Percentiles rank a stretch among this genome's conserved stretches.
These are phyloP conservation scores for Sicyos edulis DNA, from an alignment of 306 rosid genomes.

Conservation along the genomic window DNA sequence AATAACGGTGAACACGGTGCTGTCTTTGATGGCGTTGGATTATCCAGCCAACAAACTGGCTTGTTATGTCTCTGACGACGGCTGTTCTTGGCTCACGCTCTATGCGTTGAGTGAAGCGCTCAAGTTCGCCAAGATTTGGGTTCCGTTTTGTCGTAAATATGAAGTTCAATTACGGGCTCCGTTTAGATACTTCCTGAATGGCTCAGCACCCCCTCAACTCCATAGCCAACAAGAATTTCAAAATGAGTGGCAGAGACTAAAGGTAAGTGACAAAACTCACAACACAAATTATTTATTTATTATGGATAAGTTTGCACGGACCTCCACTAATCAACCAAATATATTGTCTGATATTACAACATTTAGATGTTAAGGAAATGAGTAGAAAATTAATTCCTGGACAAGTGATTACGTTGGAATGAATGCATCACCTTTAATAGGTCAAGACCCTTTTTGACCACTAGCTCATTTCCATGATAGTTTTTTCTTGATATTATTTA, in stretches of 20 bases:
- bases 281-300: not conserved
- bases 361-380: too few relatives aligned
- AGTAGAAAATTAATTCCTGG: too few relatives aligned
- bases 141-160: constrained; percentile 58
- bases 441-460: too few relatives aligned
- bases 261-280: not conserved
- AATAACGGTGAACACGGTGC: constrained; percentile 52
- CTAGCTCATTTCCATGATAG: too few relatives aligned
- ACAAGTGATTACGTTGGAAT: too few relatives aligned
- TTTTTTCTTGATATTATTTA: too few relatives aligned
- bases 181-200: constrained; percentile 36
- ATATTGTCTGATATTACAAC: too few relatives aligned
- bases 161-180: constrained; percentile 59
- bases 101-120: constrained; percentile 48
- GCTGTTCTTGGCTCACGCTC: constrained; percentile 43
- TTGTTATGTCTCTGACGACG: constrained; percentile 79
- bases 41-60: constrained; percentile 65
- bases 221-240: constrained; percentile 16
- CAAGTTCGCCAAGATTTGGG: constrained; percentile 53
- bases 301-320: too few relatives aligned
- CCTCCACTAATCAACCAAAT: too few relatives aligned
- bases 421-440: too few relatives aligned
- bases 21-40: constrained; percentile 64
- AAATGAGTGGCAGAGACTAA: constrained; percentile 29
- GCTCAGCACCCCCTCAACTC: not conserved